These are phyloP conservation scores for Dianthus caryophyllus DNA, from an alignment of 148 eudicot species.

Conservation along the genomic window DNA sequence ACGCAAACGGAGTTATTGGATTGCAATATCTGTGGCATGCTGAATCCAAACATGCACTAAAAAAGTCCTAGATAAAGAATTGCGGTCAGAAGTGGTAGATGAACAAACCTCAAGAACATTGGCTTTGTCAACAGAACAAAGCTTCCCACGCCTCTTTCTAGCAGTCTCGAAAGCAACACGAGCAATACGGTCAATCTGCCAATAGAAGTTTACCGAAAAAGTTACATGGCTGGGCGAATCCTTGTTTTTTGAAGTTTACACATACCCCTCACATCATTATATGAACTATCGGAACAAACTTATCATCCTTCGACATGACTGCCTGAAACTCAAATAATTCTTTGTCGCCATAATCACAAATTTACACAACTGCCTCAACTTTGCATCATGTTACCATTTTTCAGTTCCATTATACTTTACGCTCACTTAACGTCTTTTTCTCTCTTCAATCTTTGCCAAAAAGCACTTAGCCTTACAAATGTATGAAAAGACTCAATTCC, in stretches of 20 bases:
- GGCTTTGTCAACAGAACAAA: conserved; percentile 98
- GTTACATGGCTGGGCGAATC: background rate
- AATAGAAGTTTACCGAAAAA: conserved; percentile 1
- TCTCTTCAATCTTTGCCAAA: background rate
- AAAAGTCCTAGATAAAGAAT: background rate
- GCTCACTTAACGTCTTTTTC: background rate
- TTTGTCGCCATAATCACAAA: too few species aligned
- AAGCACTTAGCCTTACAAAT: too few species aligned
- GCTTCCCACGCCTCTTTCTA: conserved; percentile 78
- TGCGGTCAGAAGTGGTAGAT: background rate
- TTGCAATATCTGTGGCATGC: background rate
- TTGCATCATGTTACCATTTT: background rate
- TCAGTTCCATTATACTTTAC: background rate
- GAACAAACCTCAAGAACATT: conserved; percentile 85
- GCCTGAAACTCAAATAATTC: too few species aligned
- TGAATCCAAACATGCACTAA: background rate
- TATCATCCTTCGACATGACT: too few species aligned
- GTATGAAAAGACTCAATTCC: background rate
- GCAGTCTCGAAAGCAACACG: conserved; percentile 95
- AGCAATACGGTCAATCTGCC: conserved; percentile 93
- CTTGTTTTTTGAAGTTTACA: too few species aligned
- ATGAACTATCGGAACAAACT: too few species aligned
- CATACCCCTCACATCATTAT: too few species aligned
- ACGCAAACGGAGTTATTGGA: background rate
- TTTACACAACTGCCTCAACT: background rate